Percentiles rank a stretch among this genome's conserved stretches.
These are phyloP conservation scores for Fragaria nilgerrensis DNA, from an alignment of 306 rosid genomes.

Conservation along the genomic window DNA sequence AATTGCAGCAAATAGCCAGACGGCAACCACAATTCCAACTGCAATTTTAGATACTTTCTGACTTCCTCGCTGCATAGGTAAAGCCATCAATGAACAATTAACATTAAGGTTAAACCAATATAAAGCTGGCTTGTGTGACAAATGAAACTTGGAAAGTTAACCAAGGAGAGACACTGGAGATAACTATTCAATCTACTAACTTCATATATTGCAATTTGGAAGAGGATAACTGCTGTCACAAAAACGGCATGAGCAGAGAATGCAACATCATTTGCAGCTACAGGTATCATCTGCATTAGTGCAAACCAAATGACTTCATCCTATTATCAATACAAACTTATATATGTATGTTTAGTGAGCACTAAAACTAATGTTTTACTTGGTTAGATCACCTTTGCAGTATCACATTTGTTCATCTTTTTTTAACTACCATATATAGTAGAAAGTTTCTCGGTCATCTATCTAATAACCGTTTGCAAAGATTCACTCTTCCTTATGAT, in stretches of 20 bases:
- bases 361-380: too few species aligned
- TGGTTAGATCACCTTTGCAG: not conserved
- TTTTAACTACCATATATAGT: too few species aligned
- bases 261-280: constrained; percentile 92
- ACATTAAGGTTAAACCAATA: not conserved
- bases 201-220: constrained; percentile 74
- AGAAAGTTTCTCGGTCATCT: too few species aligned
- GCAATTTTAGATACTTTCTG: constrained; percentile 68
- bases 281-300: constrained; percentile 84
- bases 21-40: constrained; percentile 43
- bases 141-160: not conserved
- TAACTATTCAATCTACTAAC: constrained; percentile 28
- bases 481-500: too few species aligned
- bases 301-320: not conserved
- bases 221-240: constrained; percentile 59
- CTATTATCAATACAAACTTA: too few species aligned
- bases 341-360: not conserved
- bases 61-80: constrained; percentile 55
- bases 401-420: not conserved
- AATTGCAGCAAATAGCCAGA: constrained; percentile 59
- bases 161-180: not conserved
- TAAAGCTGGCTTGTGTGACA: not conserved
- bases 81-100: not conserved
- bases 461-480: too few species aligned
- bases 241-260: constrained; percentile 84